A percentile compares a stretch with the other conserved stretches of the same genome.
Evolutionary conservation across 208 protist genomes (phyloP).

Genomic region (Acanthamoeba triangularis): DNA sequence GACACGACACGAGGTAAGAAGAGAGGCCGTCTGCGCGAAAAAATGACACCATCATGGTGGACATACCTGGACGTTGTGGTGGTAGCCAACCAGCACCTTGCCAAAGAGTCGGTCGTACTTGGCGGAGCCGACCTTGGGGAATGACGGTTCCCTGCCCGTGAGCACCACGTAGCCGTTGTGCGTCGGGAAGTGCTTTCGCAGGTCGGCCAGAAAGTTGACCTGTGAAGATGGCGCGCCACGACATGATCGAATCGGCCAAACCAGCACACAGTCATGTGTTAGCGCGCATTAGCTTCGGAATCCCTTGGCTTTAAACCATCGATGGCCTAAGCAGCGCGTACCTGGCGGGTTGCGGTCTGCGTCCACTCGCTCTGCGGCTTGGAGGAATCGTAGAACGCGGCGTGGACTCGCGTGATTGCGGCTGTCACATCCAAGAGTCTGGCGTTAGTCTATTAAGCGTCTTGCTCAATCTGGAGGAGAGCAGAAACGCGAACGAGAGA

Average conservation of each 20-base stretch:
- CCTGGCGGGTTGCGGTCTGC: slow-evolving; percentile 42
- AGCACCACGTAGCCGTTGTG: slow-evolving; percentile 68
- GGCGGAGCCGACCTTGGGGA: slow-evolving; percentile 45
- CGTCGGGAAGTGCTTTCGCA: slow-evolving; percentile 60
- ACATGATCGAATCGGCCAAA: background rate
- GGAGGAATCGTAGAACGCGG: slow-evolving; percentile 38
- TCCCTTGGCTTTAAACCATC: too few species aligned
- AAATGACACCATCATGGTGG: background rate
- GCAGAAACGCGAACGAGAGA: background rate
- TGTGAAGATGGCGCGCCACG: background rate
- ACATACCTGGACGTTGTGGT: background rate
- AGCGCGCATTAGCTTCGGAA: too few species aligned
- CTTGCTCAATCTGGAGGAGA: background rate
- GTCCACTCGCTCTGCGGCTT: slow-evolving; percentile 61
- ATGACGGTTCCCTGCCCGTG: slow-evolving; percentile 31
- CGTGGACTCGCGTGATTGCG: slow-evolving; percentile 57
- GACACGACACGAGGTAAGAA: too few species aligned
- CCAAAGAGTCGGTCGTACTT: slow-evolving; percentile 45
- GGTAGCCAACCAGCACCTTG: slow-evolving; percentile 40
- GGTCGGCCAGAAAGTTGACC: slow-evolving; percentile 69
- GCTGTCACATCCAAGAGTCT: background rate
- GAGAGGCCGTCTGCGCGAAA: too few species aligned
- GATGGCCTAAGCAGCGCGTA: background rate
- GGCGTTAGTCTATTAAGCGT: background rate
- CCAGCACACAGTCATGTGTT: background rate